phyloP scores from a whole-genome alignment of 768 basidiomycete genomes.

The Tephrocybe sp. region DNA sequence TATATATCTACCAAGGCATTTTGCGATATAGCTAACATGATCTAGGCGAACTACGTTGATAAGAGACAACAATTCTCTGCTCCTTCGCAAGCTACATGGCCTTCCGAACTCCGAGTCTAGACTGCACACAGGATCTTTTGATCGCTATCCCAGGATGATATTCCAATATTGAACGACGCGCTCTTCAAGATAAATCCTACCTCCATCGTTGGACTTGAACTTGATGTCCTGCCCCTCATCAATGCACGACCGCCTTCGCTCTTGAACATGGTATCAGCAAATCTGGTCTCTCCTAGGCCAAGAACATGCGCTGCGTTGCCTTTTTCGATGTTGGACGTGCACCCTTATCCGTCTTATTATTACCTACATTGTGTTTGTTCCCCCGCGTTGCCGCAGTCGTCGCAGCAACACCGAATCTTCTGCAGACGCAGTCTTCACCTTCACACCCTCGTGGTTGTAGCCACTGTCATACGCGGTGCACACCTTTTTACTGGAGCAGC shows the following conservation, averaged over 20 bases:
- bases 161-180: slow-evolving; percentile 90
- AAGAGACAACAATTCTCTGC: slow-evolving; percentile 78
- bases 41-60: slow-evolving; percentile 84
- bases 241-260: slow-evolving; percentile 94
- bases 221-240: slow-evolving; percentile 89
- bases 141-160: slow-evolving; percentile 97
- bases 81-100: slow-evolving; percentile 83
- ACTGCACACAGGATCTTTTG: slow-evolving; percentile 84
- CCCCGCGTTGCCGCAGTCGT: slow-evolving; percentile 85
- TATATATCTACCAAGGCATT: neutral
- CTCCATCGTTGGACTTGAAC: slow-evolving; percentile 83
- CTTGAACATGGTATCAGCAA: slow-evolving; percentile 99
- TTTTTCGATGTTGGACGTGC: slow-evolving; percentile 98
- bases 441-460: too few relatives aligned
- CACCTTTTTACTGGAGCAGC: too few relatives aligned
- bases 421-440: too few relatives aligned
- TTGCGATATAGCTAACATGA: slow-evolving; percentile 9
- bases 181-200: slow-evolving; percentile 89
- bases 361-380: too few relatives aligned
- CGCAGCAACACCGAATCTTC: too few relatives aligned
- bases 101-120: slow-evolving; percentile 83
- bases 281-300: slow-evolving; percentile 86
- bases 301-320: slow-evolving; percentile 79
- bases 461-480: too few relatives aligned
- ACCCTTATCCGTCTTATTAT: too few relatives aligned